Evolutionary conservation across 371 early-diverging fungal species (phyloP), one percentile per base, ranked within the genome.

Genomic region (Gilbertella persicaria): DNA sequence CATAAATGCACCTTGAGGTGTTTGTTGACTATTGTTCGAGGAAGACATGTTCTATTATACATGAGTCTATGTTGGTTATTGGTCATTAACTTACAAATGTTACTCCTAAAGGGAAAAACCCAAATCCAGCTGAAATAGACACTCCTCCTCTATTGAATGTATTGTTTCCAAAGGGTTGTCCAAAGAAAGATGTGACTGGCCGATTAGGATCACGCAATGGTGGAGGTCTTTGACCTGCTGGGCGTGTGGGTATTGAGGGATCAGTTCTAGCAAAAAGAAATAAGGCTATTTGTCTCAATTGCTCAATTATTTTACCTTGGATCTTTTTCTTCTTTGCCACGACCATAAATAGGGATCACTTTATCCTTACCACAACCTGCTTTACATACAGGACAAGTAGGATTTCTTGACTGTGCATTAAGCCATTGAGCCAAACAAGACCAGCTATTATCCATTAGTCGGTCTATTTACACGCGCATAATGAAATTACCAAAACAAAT

Each of bases 331-430:
- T 90, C 88, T 54, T 73, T 78, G 19, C 90, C 90, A 28, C 90
- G 82, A 33, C 90, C 89, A 61, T 90, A 90, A 39, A 90, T 78
- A 1, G 89, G 90, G 35, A 90, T 87, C n/a, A 90, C 88, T 55
- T 88, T 87, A 39, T 87, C 87, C 58, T 84, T 78, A 14, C 83
- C 84, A 63, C 90, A 88, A 25, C 87, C 88, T 5, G 88, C 90
- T 60, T 90, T 88, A 60, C 89, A 90, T 12, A 90, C 88, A 1
- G 90, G 90, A 50, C 89, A 89, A 1, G 84, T 77, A 17, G 88
- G 86, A 55, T 85, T 86, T 45, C 68, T 69, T 17, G 70, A 67
- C 51, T 82, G 83, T 37, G 80, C 71, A 52, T 85, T 83, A 20
- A 89, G 76, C 89, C 89, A 89, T 63, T 80, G 85, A 47, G 83